Conservation (phyloP, 495 filamentous ascomycete genomes). For the Emericellopsis terricola region DNA sequence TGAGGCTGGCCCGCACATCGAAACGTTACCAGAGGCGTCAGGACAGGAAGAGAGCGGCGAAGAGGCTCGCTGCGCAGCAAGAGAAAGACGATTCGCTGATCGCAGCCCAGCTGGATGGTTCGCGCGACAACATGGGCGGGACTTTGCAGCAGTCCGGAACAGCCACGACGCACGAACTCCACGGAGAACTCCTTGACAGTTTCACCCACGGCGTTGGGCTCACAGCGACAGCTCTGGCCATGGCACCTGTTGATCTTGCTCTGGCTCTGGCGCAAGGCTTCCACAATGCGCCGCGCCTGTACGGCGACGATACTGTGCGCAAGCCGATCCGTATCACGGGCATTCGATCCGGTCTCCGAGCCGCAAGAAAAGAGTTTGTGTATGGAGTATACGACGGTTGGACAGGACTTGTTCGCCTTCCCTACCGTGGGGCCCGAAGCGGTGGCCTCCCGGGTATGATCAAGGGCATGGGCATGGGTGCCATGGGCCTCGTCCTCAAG, state of each 20-base stretch:
- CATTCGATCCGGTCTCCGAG: slow-evolving; percentile 45
- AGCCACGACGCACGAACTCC: slow-evolving; percentile 15
- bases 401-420: slow-evolving; percentile 49
- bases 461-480: slow-evolving; percentile 55
- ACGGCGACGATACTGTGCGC: slow-evolving; percentile 36
- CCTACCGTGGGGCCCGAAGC: slow-evolving; percentile 40
- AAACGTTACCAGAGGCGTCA: slow-evolving; percentile 26
- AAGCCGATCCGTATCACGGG: slow-evolving; percentile 42
- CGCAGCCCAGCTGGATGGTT: background rate
- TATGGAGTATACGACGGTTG: slow-evolving; percentile 59
- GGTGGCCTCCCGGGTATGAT: slow-evolving; percentile 38
- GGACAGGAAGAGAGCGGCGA: slow-evolving; percentile 20
- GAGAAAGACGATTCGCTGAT: slow-evolving; percentile 10
- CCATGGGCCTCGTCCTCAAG: slow-evolving; percentile 58
- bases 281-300: slow-evolving; percentile 66
- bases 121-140: background rate
- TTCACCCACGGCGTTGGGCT: slow-evolving; percentile 27
- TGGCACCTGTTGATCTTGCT: slow-evolving; percentile 46
- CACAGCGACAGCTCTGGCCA: slow-evolving; percentile 26
- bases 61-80: too few species aligned
- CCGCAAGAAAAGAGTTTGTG: slow-evolving; percentile 47
- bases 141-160: background rate
- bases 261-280: slow-evolving; percentile 65
- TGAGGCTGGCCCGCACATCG: slow-evolving; percentile 32
- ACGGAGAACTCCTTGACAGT: slow-evolving; percentile 19